Conservation (phyloP, 2,329 filamentous ascomycete species). For the Purpureocillium takamizusanense region DNA sequence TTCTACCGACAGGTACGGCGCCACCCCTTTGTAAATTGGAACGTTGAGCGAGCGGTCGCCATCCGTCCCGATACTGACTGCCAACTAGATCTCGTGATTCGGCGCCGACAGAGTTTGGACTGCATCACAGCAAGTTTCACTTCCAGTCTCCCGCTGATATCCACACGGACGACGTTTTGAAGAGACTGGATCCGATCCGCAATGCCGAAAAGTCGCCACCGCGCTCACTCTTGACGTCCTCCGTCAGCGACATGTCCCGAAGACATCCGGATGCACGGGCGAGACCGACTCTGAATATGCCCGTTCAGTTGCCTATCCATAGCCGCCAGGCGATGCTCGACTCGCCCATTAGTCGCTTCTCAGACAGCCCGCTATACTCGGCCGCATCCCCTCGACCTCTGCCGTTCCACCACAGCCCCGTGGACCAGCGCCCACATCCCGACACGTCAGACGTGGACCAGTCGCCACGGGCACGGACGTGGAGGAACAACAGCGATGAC, state of each 20-base stretch:
- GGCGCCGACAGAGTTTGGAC: constrained; percentile 30
- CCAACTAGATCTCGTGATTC: constrained; percentile 31
- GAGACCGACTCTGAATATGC: constrained; percentile 29
- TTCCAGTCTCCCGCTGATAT: constrained; percentile 36
- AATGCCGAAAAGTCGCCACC: constrained; percentile 37
- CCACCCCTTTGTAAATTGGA: not conserved
- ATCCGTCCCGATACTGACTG: constrained; percentile 1
- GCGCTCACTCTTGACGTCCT: constrained; percentile 33
- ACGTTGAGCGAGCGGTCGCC: no score
- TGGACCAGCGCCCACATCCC: constrained; percentile 34
- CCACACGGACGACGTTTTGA: constrained; percentile 42
- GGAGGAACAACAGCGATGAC: constrained; percentile 45
- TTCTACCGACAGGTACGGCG: constrained; percentile 26
- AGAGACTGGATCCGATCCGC: constrained; percentile 43
- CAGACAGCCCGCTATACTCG: constrained; percentile 38
- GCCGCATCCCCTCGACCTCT: constrained; percentile 36
- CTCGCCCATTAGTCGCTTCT: constrained; percentile 28
- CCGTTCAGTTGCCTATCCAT: constrained; percentile 35
- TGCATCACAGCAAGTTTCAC: constrained; percentile 40
- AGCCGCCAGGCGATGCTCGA: constrained; percentile 28
- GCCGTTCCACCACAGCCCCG: constrained; percentile 28
- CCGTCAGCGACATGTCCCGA: constrained; percentile 28
- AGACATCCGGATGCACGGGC: constrained; percentile 30
- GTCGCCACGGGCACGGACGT: constrained; percentile 34
- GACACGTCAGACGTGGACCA: constrained; percentile 37